phyloP scores from a whole-genome alignment of 2,329 filamentous ascomycete genomes.

The Lanzia echinophila region DNA sequence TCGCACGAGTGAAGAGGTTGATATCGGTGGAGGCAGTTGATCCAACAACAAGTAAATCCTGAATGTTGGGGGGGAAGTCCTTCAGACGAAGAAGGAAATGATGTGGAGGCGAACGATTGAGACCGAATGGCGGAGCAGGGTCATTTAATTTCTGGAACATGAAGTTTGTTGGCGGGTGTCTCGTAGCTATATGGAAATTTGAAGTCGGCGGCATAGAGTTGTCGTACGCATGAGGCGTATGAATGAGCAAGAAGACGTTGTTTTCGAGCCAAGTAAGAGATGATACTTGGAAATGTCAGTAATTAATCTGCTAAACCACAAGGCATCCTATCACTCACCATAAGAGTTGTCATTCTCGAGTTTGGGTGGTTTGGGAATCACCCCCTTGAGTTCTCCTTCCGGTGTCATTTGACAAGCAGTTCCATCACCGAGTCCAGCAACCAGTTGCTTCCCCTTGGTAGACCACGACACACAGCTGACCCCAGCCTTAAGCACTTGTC shows the following conservation, averaged over 20 bases:
- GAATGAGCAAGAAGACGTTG: constrained; percentile 71
- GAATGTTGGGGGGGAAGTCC: constrained; percentile 72
- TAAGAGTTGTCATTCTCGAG: constrained; percentile 53
- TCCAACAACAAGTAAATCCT: constrained; percentile 74
- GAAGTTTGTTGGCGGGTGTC: constrained; percentile 54
- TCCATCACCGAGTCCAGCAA: constrained; percentile 78
- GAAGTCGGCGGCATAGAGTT: constrained; percentile 50
- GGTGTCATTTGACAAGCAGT: constrained; percentile 77
- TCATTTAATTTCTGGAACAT: constrained; percentile 69
- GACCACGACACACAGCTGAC: constrained; percentile 91
- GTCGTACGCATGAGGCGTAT: constrained; percentile 59
- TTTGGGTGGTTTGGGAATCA: constrained; percentile 70
- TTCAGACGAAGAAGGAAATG: constrained; percentile 72
- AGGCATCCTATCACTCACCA: constrained; percentile 43
- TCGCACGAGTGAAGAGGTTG: constrained; percentile 69
- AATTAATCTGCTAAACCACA: constrained; percentile 14
- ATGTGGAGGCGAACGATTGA: constrained; percentile 60
- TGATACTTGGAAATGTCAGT: constrained; percentile 49
- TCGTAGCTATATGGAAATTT: constrained; percentile 72
- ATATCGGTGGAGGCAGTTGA: constrained; percentile 77
- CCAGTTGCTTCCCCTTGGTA: constrained; percentile 83
- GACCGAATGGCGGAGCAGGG: constrained; percentile 65
- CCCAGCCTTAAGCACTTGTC: constrained; percentile 60
- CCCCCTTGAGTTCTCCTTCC: constrained; percentile 67
- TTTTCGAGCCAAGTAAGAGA: constrained; percentile 86